A percentile compares a stretch with the other conserved stretches of the same genome.
phyloP scores from a whole-genome alignment of 495 filamentous ascomycete species.

The Xylaria intraflava region DNA sequence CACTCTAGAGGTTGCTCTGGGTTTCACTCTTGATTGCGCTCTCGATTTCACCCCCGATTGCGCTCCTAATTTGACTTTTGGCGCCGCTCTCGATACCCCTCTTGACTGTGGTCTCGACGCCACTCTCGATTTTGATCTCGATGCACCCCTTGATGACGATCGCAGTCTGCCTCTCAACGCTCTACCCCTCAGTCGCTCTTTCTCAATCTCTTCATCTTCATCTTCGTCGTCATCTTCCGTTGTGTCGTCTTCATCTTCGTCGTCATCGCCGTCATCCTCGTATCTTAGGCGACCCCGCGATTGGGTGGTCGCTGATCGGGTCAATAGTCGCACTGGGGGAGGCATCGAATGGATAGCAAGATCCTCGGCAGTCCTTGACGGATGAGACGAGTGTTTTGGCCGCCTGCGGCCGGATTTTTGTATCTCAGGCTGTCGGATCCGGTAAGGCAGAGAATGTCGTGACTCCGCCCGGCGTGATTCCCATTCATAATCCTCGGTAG shows the following conservation, averaged over 20 bases:
- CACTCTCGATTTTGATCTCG: conserved; percentile 11
- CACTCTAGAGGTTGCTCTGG: conserved; percentile 16
- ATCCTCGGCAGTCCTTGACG: conserved; percentile 19
- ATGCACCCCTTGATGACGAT: conserved; percentile 12
- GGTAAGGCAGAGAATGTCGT: conserved; percentile 38
- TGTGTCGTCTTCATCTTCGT: conserved; percentile 19
- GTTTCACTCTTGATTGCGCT: conserved; percentile 16
- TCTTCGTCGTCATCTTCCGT: conserved; percentile 14
- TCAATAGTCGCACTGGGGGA: conserved; percentile 20
- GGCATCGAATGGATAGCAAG: conserved; percentile 22
- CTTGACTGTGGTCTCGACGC: conserved; percentile 21
- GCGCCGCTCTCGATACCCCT: conserved; percentile 17
- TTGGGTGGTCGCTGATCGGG: conserved; percentile 14
- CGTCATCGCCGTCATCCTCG: conserved; percentile 20
- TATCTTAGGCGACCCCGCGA: conserved; percentile 19
- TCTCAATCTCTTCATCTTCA: conserved; percentile 19
- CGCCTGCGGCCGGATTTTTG: conserved; percentile 22
- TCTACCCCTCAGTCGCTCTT: conserved; percentile 10
- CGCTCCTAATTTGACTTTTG: conserved; percentile 12
- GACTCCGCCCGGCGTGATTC: conserved; percentile 24
- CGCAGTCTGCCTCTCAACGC: conserved; percentile 13
- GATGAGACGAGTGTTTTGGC: conserved; percentile 20
- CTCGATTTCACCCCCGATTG: conserved; percentile 7
- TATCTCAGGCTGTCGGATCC: conserved; percentile 26
- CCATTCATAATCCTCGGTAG: conserved; percentile 37